Evolutionary conservation across 805 yeast species (phyloP).

Genomic region (Wickerhamiella brachini): DNA sequence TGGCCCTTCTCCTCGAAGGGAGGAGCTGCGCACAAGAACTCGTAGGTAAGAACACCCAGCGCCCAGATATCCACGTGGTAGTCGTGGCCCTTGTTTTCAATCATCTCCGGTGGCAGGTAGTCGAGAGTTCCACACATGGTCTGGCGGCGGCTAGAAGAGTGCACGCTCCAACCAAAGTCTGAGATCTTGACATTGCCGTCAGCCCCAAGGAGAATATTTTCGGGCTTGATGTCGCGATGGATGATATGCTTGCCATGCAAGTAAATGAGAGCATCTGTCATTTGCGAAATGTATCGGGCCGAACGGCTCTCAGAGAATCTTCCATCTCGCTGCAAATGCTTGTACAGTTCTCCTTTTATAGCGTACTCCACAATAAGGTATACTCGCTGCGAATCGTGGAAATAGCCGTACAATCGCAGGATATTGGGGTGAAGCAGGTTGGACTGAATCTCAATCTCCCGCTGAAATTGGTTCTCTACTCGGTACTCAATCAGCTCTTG

Average conservation of each 20-base stretch:
- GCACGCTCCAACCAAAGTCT: slow-evolving; percentile 95
- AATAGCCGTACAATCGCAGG: slow-evolving; percentile 70
- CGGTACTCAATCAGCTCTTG: slow-evolving; percentile 59
- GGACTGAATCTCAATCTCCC: slow-evolving; percentile 87
- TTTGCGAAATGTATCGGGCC: slow-evolving; percentile 62
- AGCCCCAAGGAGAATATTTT: slow-evolving; percentile 67
- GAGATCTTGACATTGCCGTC: slow-evolving; percentile 70
- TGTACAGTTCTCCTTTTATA: slow-evolving; percentile 75
- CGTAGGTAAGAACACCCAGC: slow-evolving; percentile 74
- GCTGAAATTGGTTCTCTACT: slow-evolving; percentile 70
- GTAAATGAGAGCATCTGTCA: slow-evolving; percentile 64
- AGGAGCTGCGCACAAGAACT: slow-evolving; percentile 74
- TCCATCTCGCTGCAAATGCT: slow-evolving; percentile 43
- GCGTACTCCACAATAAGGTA: slow-evolving; percentile 77
- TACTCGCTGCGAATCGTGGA: slow-evolving; percentile 67
- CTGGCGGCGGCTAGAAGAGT: slow-evolving; percentile 44
- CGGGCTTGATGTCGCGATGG: slow-evolving; percentile 91
- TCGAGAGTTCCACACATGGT: slow-evolving; percentile 94
- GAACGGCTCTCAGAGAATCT: slow-evolving; percentile 64
- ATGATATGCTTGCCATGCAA: slow-evolving; percentile 69
- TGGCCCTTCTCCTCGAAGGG: slow-evolving; percentile 81
- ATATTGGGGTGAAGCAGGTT: slow-evolving; percentile 62
- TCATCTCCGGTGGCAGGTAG: slow-evolving; percentile 91
- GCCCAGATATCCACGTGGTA: slow-evolving; percentile 84
- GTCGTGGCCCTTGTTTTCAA: slow-evolving; percentile 69